phyloP scores from a whole-genome alignment of 78 protist species.

The Chrysochromulina tobinii region DNA sequence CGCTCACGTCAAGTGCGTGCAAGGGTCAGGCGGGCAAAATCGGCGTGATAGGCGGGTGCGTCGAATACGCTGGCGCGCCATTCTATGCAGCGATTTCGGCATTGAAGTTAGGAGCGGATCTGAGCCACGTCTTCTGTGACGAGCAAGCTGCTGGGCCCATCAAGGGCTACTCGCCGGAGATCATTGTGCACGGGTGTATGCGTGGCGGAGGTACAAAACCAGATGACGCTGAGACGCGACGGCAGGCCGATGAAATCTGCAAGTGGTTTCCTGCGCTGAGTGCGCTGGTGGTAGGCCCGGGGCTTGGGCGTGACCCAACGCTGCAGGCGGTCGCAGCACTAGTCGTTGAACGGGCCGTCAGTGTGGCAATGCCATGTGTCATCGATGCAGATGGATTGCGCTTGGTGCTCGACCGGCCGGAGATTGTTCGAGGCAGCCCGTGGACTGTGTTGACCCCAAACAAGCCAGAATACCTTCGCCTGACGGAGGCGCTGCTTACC shows the following conservation, averaged over 20 bases:
- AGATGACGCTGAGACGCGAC: background rate
- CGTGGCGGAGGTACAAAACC: background rate
- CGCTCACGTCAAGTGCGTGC: background rate
- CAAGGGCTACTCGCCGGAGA: slow-evolving; percentile 73
- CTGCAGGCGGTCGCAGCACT: background rate
- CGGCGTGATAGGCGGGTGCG: slow-evolving; percentile 65
- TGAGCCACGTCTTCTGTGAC: slow-evolving; percentile 53
- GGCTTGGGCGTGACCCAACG: slow-evolving; percentile 2
- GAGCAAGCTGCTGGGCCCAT: slow-evolving; percentile 39
- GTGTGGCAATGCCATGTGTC: background rate
- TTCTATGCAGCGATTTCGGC: slow-evolving; percentile 55
- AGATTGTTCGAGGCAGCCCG: background rate
- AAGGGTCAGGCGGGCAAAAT: slow-evolving; percentile 53
- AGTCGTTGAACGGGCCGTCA: background rate
- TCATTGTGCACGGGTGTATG: slow-evolving; percentile 57
- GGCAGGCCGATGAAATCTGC: background rate
- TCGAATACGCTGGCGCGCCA: slow-evolving; percentile 75
- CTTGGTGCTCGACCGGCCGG: background rate
- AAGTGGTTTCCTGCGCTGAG: background rate
- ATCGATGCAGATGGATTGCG: slow-evolving; percentile 11
- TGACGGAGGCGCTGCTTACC: background rate
- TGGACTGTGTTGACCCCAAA: slow-evolving; percentile 19
- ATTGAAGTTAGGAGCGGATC: slow-evolving; percentile 58
- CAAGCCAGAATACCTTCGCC: background rate
- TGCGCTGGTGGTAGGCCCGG: slow-evolving; percentile 27